Evolutionary conservation across 1,284 basidiomycete genomes (phyloP), one percentile per base, ranked within the genome.

Genomic region (Sanguinoderma infundibulare): DNA sequence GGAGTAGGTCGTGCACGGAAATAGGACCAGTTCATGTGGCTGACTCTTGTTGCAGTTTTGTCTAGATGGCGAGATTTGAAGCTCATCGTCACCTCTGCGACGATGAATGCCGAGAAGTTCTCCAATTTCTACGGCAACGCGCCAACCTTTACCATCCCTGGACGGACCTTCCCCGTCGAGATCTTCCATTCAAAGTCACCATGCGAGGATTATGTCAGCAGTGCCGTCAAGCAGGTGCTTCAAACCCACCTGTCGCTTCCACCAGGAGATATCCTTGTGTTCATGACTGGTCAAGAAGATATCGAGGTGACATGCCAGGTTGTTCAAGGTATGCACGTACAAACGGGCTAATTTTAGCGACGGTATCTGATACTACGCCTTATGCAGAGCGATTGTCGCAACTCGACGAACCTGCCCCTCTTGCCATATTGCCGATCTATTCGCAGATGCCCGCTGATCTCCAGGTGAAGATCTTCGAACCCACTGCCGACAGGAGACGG

Each of bases 231-330:
- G 79, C 96, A 99, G 77, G 92, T 98, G 7, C 83, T 99, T 8
- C 94, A 97, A 71, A 98, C 99, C 55, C 98, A 99, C 73, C 81
- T 99, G 26, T 95, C 96, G 0, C 85, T 92, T 20, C 95, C 96
- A n/a, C 87, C 88, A 0, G 98, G 98, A 5, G 98, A 99, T 78
- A 94, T 99, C 59, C 83, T 99, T 38, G 95, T 99, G 15, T 99
- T 99, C 77, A 99, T 99, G 97, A 99, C 98, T 28, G 98, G 98
- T 58, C 98, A 99, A 77, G 98, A 99, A 77, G 98, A 99, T 74
- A 99, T 99, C 65, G 95, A 98, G 75, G 83, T 95, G 42, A 98
- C 95, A 1, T 98, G 95, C 73, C 90, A 94, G 69, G 95, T 98
- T 30, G 81, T 98, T 15, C 86, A 91, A 75, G 93, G 94, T 94